Evolutionary conservation across 176 grass and related monocot species (phyloP), one percentile per base, ranked within the genome.

Genomic region (Oryza coarctata): DNA sequence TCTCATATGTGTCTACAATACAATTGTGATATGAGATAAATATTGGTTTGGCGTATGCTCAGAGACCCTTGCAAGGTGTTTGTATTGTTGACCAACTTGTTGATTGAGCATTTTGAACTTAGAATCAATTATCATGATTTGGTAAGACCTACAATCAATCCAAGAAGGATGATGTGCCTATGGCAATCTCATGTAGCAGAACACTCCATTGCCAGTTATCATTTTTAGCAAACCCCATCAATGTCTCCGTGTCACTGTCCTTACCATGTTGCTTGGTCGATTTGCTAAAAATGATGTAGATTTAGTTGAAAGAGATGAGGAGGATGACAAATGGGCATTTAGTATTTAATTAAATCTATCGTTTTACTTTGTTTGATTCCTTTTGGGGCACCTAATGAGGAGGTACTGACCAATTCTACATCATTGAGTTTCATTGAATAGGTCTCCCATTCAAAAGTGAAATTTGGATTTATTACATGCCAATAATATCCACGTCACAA

Each of bases 201-300:
- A 73, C 13, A 68, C 8, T 80, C 9, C 26, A 58, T 57, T 20
- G 6, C 3, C 33, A 44, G 32, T 68, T 22, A 22, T 26, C 26
- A 68, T 67, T 63, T 72, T 63, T 30, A 35, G 47, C 35, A 20
- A 86, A 74, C 10, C 66, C 68, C 12, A 73, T 29, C 40, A 65
- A 80, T 14, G 17, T 79, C 9, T n/a, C 38, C 22, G 2, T 73
- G 32, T 86, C 25, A 29, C 49, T 36, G 9, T 7, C 36, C 62
- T 27, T 12, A 17, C 57, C 77, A 55, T 80, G 22, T 68, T 68
- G 27, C 68, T 40, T 63, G 65, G 9, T 78, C 3, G 52, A 58
- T 64, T 64, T 63, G 55, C 29, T 30, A 49, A 34, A 70, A 29
- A 49, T 13, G 60, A 9, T 72, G 13, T 71, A 36, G 28, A 27